These are phyloP conservation scores for Chlamydomonas urium DNA, from an alignment of 139 green algal species.

Conservation along the genomic window DNA sequence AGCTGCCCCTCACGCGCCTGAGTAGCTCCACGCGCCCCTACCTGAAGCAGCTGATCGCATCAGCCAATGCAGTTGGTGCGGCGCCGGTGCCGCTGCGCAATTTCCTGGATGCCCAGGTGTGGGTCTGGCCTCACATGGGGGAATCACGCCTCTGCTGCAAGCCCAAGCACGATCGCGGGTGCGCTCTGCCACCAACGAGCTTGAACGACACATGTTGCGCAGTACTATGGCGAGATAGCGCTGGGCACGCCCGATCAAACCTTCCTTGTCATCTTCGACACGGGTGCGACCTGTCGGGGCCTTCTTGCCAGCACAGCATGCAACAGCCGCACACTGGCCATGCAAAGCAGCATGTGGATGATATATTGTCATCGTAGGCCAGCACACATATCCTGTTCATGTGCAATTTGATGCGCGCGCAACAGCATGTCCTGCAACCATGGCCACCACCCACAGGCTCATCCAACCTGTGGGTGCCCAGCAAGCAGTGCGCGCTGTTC, in stretches of 20 bases:
- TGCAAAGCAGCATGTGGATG: too few relatives aligned
- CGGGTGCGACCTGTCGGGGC: slow-evolving; percentile 36
- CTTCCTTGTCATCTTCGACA: slow-evolving; percentile 96
- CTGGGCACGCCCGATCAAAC: slow-evolving; percentile 86
- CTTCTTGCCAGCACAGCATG: slow-evolving; percentile 2
- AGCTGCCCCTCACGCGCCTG: not conserved
- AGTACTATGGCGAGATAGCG: slow-evolving; percentile 94
- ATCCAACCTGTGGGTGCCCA: slow-evolving; percentile 94
- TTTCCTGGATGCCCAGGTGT: slow-evolving; percentile 69
- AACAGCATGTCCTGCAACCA: too few relatives aligned
- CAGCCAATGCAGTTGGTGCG: too few relatives aligned
- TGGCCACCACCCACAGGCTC: too few relatives aligned
- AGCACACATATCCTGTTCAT: too few relatives aligned
- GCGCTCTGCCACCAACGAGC: not conserved
- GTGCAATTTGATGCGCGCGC: too few relatives aligned
- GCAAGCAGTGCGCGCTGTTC: slow-evolving; percentile 75
- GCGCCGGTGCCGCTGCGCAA: slow-evolving; percentile 51
- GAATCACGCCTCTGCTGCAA: not conserved
- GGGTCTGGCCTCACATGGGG: not conserved
- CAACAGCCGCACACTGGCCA: slow-evolving; percentile 56
- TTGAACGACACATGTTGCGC: slow-evolving; percentile 10
- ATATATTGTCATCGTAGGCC: too few relatives aligned
- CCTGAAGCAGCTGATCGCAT: not conserved
- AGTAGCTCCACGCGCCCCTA: slow-evolving; percentile 6
- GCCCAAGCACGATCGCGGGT: not conserved